phyloP scores from a whole-genome alignment of 805 yeast species.

The Hanseniaspora lindneri region DNA sequence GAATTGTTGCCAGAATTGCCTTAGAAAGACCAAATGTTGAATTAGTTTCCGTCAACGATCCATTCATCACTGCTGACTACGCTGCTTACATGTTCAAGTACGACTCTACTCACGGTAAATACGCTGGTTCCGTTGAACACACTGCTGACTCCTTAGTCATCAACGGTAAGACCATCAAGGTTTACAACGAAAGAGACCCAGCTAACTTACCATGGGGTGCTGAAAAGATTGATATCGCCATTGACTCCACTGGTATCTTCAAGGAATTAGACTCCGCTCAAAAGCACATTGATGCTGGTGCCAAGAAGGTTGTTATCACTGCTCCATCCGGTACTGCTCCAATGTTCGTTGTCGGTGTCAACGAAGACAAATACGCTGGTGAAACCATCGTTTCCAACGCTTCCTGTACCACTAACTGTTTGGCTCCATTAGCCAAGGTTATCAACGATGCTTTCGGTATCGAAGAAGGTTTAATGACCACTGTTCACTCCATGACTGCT shows the following conservation, averaged over 20 bases:
- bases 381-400: conserved; percentile 57
- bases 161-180: conserved; percentile 40
- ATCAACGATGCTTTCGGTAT: conserved; percentile 55
- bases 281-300: conserved; percentile 62
- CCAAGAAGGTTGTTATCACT: conserved; percentile 60
- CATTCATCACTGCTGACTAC: conserved; percentile 54
- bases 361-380: conserved; percentile 45
- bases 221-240: conserved; percentile 47
- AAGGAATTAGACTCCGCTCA: conserved; percentile 53
- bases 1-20: conserved; percentile 55
- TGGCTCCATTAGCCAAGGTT: conserved; percentile 62
- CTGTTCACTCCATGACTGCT: conserved; percentile 61
- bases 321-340: conserved; percentile 65
- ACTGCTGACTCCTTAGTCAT: conserved; percentile 42
- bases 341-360: conserved; percentile 63
- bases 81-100: conserved; percentile 67
- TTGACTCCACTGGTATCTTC: conserved; percentile 66
- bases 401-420: conserved; percentile 64
- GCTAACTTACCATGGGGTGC: conserved; percentile 58
- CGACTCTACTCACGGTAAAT: conserved; percentile 60
- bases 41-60: conserved; percentile 59
- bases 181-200: conserved; percentile 58
- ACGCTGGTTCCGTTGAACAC: conserved; percentile 45
- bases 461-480: conserved; percentile 66
- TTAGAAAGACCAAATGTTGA: conserved; percentile 40